phyloP scores from a whole-genome alignment of 2,329 filamentous ascomycete genomes.

The Sarocladium brachiariae region DNA sequence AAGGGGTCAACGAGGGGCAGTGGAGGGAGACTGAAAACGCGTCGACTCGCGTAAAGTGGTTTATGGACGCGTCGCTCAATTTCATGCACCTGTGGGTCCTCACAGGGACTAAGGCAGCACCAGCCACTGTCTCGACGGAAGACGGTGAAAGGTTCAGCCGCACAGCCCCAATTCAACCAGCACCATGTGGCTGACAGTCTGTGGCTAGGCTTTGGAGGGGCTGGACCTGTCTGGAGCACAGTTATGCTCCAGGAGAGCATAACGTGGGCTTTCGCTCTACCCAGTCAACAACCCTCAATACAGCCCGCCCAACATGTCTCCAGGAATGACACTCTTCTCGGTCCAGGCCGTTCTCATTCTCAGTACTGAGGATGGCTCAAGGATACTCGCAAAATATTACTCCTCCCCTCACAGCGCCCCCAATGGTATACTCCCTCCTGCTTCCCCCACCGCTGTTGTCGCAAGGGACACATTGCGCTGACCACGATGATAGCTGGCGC shows the following conservation, averaged over 20 bases:
- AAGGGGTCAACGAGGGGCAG: constrained; percentile 16
- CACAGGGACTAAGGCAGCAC: constrained; percentile 18
- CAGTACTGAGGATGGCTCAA: constrained; percentile 78
- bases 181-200: constrained; percentile 11
- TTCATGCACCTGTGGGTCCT: constrained; percentile 16
- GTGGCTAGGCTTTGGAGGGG: constrained; percentile 24
- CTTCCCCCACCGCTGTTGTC: constrained; percentile 9
- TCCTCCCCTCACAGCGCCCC: constrained; percentile 48
- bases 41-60: constrained; percentile 34
- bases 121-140: constrained; percentile 10
- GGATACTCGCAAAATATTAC: constrained; percentile 95
- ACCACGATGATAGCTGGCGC: constrained; percentile 26
- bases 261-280: constrained; percentile 7
- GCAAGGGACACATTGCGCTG: constrained; percentile 16
- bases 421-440: constrained; percentile 22
- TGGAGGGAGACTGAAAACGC: constrained; percentile 16
- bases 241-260: too few relatives aligned
- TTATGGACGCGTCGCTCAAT: constrained; percentile 15
- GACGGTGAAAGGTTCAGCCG: constrained; percentile 27
- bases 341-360: constrained; percentile 74
- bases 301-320: constrained; percentile 49
- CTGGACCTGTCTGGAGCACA: constrained; percentile 11
- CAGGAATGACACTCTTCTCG: constrained; percentile 68
- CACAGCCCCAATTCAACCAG: not conserved
- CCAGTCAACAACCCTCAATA: not conserved